Percentiles rank a stretch among this genome's conserved stretches.
Conservation (phyloP, 2,329 filamentous ascomycete genomes). For the Aureobasidium zeae region DNA sequence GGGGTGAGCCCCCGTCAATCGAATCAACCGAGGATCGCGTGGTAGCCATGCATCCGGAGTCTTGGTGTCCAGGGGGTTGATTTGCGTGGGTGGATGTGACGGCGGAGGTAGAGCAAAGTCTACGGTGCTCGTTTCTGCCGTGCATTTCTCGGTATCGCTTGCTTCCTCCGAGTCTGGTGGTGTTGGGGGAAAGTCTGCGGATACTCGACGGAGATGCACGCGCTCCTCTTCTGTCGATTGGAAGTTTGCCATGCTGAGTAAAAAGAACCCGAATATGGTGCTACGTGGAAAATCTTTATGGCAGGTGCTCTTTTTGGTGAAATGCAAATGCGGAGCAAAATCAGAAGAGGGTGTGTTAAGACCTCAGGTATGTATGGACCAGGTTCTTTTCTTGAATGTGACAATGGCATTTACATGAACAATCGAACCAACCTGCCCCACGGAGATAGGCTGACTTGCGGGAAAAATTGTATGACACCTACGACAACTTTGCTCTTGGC, state of each 20-base stretch:
- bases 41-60: slow-evolving; percentile 77
- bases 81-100: slow-evolving; percentile 46
- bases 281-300: too few relatives aligned
- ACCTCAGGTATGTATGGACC: too few relatives aligned
- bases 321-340: too few relatives aligned
- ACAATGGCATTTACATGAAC: slow-evolving; percentile 4
- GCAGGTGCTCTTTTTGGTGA: too few relatives aligned
- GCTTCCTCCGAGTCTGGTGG: slow-evolving; percentile 30
- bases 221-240: slow-evolving; percentile 21
- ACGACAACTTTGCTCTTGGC: too few relatives aligned
- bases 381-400: slow-evolving; percentile 4
- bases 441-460: slow-evolving; percentile 12
- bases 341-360: too few relatives aligned
- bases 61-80: slow-evolving; percentile 66
- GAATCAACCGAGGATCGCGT: slow-evolving; percentile 70
- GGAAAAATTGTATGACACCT: slow-evolving; percentile 1
- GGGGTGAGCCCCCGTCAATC: slow-evolving; percentile 79
- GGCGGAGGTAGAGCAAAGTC: slow-evolving; percentile 61
- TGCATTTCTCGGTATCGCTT: slow-evolving; percentile 24
- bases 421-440: not conserved
- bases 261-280: too few relatives aligned
- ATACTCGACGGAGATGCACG: slow-evolving; percentile 20
- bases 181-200: slow-evolving; percentile 27
- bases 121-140: slow-evolving; percentile 42
- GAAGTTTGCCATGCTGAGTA: slow-evolving; percentile 16